Evolutionary conservation across 805 yeast genomes (phyloP), one percentile per base, ranked within the genome.

Genomic region (Nakazawaea siamensis): DNA sequence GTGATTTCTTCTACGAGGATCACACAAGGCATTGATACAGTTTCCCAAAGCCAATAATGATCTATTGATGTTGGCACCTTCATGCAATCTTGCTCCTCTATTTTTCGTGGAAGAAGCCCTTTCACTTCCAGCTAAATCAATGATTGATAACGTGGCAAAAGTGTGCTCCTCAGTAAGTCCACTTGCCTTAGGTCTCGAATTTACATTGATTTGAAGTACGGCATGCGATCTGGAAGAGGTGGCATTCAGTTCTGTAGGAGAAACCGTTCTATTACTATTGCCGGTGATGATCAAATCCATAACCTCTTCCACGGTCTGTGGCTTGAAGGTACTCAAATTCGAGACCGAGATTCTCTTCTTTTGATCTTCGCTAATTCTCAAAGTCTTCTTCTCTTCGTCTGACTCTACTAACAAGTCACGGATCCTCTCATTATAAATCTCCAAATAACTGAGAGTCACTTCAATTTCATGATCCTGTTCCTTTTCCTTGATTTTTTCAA

Each of bases 91-190:
- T 20, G 68, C 72, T 0, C 97, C 97, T 30, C 86, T 58, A 54
- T 90, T 90, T 44, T 73, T 75, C 0, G 97, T 87, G 0, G 92
- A 81, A 0, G 92, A 77, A 0, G 97, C 97, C 27, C 97, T 64
- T 58, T 90, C 97, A 56, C 94, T 82, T 4, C 97, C 97, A 0
- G 97, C 97, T 29, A 90, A 59, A 55, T 90, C 97, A 31, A 90
- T 88, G 18, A 90, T 80, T 1, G 92, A 80, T 20, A 88, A 60
- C 0, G 94, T 84, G 0, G 94, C 87, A 57, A 71, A 77, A 0
- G 79, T 73, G 44, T 80, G 88, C 21, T 76, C 68, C 48, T 81
- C 85, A 12, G 63, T 64, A 14, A 83, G 44, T 38, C 76, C 85
- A 0, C 80, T 76, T 0, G 80, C 70, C 35, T 76, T 66, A 28